Conservation (phyloP, 2,329 filamentous ascomycete species). For the Botrytis fabae region DNA sequence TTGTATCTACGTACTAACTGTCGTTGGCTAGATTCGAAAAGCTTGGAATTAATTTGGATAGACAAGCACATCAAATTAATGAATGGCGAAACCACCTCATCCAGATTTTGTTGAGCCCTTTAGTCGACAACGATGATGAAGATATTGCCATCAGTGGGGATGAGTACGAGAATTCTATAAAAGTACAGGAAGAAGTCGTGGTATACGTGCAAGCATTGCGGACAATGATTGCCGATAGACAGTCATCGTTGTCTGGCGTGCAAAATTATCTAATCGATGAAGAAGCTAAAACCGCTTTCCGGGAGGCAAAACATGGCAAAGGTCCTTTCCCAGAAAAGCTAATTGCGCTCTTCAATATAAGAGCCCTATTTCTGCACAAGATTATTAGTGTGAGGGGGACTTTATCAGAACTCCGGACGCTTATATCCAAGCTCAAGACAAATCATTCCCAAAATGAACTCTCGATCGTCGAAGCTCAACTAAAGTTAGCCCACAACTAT, state of each 20-base stretch:
- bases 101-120: constrained; percentile 67
- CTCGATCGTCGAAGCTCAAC: constrained; percentile 61
- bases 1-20: neutral
- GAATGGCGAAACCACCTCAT: constrained; percentile 75
- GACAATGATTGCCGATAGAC: constrained; percentile 74
- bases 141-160: constrained; percentile 77
- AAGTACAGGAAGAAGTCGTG: constrained; percentile 84
- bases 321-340: constrained; percentile 70
- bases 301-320: constrained; percentile 59
- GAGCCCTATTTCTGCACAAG: constrained; percentile 51
- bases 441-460: constrained; percentile 65
- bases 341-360: constrained; percentile 52
- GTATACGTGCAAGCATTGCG: constrained; percentile 80
- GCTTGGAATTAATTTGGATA: constrained; percentile 67
- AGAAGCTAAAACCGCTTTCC: constrained; percentile 61
- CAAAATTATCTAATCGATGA: constrained; percentile 72
- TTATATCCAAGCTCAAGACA: constrained; percentile 60
- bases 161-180: constrained; percentile 85
- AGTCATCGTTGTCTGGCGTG: constrained; percentile 73
- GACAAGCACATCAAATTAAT: constrained; percentile 69
- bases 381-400: constrained; percentile 67
- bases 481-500: constrained; percentile 59
- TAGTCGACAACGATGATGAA: constrained; percentile 85
- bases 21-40: constrained; percentile 63
- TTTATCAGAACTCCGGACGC: constrained; percentile 66